phyloP scores from a whole-genome alignment of 192 early-diverging fungal genomes.

The Coemansia sp. region DNA sequence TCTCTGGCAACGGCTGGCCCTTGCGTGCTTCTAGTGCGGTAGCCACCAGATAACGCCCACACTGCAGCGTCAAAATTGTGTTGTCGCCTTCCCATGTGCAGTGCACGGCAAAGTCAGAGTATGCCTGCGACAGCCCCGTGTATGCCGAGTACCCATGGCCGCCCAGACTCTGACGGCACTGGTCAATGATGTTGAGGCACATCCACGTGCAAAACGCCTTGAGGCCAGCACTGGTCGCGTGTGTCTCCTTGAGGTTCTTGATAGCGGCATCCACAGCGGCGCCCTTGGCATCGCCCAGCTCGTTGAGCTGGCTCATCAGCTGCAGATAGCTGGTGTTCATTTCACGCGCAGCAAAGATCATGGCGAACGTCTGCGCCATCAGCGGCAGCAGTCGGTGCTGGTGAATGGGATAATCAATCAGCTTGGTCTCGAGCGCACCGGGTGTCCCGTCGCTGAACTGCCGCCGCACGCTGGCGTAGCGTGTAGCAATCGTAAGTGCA shows the following conservation, averaged over 20 bases:
- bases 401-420: slow-evolving; percentile 92
- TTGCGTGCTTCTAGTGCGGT: slow-evolving; percentile 67
- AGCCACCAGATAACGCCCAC: slow-evolving; percentile 80
- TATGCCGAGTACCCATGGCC: slow-evolving; percentile 93
- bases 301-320: slow-evolving; percentile 76
- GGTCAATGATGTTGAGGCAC: slow-evolving; percentile 85
- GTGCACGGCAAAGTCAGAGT: slow-evolving; percentile 87
- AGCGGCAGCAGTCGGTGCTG: slow-evolving; percentile 92
- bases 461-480: slow-evolving; percentile 88
- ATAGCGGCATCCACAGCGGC: slow-evolving; percentile 59
- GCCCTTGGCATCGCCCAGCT: slow-evolving; percentile 62
- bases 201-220: slow-evolving; percentile 95
- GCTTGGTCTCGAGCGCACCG: slow-evolving; percentile 76
- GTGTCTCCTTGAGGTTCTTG: slow-evolving; percentile 84
- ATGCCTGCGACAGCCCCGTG: slow-evolving; percentile 82
- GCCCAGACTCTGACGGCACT: slow-evolving; percentile 86
- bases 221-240: slow-evolving; percentile 86
- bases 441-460: slow-evolving; percentile 73
- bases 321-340: slow-evolving; percentile 73
- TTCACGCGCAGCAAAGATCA: slow-evolving; percentile 87
- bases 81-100: slow-evolving; percentile 91
- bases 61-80: slow-evolving; percentile 87
- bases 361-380: slow-evolving; percentile 85
- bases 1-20: slow-evolving; percentile 75
- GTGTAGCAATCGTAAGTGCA: slow-evolving; percentile 85